Evolutionary conservation across 2,329 filamentous ascomycete species (phyloP), one percentile per base, ranked within the genome.

Genomic region (Pyricularia sp.): DNA sequence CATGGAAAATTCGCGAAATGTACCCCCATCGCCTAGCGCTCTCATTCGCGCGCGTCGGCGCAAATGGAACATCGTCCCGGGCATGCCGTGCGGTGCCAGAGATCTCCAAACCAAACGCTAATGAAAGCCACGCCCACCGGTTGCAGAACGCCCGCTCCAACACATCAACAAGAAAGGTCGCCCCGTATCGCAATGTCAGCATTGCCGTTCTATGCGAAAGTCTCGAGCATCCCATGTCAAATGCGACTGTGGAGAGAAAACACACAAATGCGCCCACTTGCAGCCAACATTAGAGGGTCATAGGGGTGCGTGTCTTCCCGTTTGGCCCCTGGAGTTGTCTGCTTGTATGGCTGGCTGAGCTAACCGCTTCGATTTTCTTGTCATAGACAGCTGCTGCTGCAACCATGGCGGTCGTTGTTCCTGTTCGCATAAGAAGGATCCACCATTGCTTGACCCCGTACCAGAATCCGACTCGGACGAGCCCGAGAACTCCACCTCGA

Each of bases 121-220:
- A 50, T 17, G 42, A 50, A 50, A 50, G 42, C 42, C 42, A 50
- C 42, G 20, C 42, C 71, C 73, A 74, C 71, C 72, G 69, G 64
- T 36, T 70, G 69, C 75, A 97, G 95, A 97, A 80, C 92, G 94
- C 74, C 92, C 92, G 73, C 87, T 98, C 73, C 91, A 92, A 77
- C 93, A 97, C 79, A 97, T 97, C 83, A 96, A 96, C 81, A 97
- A 97, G 80, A 98, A 98, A 84, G 94, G 94, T 77, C 92, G 94
- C 72, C 95, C 95, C 71, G 93, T 98, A 74, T 97, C 95, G 75
- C 95, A 99, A 89, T 99, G 95, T 82, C 88, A 93, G 74, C 95
- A 99, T 82, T 99, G 95, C 82, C 94, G 95, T 79, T 88, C 91
- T 73, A 91, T 97, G 85, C 94, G 95, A 83, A 98, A 98, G 86